Percentiles rank a stretch among this genome's conserved stretches.
These are phyloP conservation scores for Cladorrhinum sp. DNA, from an alignment of 2,329 filamentous ascomycete genomes.

Conservation along the genomic window DNA sequence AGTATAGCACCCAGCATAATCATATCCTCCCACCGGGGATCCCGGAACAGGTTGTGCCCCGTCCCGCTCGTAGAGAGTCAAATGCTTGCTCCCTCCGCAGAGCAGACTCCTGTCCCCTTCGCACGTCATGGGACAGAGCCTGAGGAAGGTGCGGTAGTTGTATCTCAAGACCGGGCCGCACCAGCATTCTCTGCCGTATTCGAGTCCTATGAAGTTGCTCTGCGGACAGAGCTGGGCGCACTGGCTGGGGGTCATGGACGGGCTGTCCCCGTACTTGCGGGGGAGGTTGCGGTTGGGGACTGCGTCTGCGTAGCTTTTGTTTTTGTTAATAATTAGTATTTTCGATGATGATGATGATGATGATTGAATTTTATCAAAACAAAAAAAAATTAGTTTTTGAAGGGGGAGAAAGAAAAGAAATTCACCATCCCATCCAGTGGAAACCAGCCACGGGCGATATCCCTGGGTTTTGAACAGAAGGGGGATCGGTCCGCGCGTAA, in stretches of 20 bases:
- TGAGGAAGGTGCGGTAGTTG: neutral
- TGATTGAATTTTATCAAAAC: too few relatives aligned
- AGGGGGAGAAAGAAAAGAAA: neutral
- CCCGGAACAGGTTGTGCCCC: neutral
- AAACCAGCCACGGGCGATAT: neutral
- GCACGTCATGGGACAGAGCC: neutral
- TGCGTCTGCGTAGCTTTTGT: neutral
- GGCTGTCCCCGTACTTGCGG: neutral
- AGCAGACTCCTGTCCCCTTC: neutral
- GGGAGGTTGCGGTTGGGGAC: neutral
- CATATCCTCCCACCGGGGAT: neutral
- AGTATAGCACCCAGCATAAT: neutral
- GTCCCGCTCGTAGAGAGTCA: slow-evolving; percentile 1
- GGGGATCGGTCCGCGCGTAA: neutral
- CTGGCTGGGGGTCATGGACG: neutral
- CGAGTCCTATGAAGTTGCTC: neutral
- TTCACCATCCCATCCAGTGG: neutral
- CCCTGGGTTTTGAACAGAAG: neutral
- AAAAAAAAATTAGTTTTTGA: neutral
- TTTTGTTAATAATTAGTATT: too few relatives aligned
- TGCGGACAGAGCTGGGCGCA: neutral
- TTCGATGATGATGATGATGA: too few relatives aligned
- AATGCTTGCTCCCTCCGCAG: neutral
- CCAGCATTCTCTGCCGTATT: slow-evolving; percentile 7
- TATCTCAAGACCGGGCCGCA: neutral